A percentile compares a stretch with the other conserved stretches of the same genome.
These are phyloP conservation scores for Lepidopterella palustris DNA, from an alignment of 495 filamentous ascomycete species.

Conservation along the genomic window DNA sequence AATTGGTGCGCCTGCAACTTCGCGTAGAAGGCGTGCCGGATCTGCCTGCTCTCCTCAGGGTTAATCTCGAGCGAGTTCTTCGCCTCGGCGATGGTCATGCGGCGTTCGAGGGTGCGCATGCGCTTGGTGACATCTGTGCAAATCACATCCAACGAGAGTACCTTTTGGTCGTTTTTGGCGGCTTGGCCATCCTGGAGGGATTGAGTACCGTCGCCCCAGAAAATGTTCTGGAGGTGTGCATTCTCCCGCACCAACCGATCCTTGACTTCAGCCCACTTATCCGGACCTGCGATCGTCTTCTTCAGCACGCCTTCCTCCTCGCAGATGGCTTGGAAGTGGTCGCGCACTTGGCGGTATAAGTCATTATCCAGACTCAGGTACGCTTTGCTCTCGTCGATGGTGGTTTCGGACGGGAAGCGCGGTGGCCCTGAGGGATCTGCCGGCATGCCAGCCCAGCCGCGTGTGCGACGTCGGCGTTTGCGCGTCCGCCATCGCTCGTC, in stretches of 20 bases:
- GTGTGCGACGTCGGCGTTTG: constrained; percentile 67
- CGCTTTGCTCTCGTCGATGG: constrained; percentile 69
- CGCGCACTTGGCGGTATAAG: constrained; percentile 56
- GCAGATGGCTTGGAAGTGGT: constrained; percentile 65
- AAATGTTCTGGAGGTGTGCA: constrained; percentile 58
- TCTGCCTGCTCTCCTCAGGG: constrained; percentile 59
- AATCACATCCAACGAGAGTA: constrained; percentile 67
- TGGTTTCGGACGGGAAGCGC: constrained; percentile 74
- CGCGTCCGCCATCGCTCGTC: constrained; percentile 56
- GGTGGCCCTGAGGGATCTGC: constrained; percentile 64
- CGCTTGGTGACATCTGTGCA: constrained; percentile 78
- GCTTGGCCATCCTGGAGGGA: constrained; percentile 31
- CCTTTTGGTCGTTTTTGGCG: constrained; percentile 42
- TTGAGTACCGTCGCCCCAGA: constrained; percentile 45
- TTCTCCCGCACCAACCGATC: constrained; percentile 60
- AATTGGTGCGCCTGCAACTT: constrained; percentile 63
- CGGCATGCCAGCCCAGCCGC: constrained; percentile 63
- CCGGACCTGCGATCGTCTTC: constrained; percentile 66
- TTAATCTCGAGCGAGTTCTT: constrained; percentile 68
- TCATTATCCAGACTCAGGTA: constrained; percentile 58
- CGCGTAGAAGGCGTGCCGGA: constrained; percentile 60
- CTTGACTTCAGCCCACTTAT: constrained; percentile 67
- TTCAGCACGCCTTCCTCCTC: constrained; percentile 58
- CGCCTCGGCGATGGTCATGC: constrained; percentile 64
- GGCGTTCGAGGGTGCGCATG: constrained; percentile 56